phyloP scores from a whole-genome alignment of 2,329 filamentous ascomycete species.

The Triangularia verruculosa region DNA sequence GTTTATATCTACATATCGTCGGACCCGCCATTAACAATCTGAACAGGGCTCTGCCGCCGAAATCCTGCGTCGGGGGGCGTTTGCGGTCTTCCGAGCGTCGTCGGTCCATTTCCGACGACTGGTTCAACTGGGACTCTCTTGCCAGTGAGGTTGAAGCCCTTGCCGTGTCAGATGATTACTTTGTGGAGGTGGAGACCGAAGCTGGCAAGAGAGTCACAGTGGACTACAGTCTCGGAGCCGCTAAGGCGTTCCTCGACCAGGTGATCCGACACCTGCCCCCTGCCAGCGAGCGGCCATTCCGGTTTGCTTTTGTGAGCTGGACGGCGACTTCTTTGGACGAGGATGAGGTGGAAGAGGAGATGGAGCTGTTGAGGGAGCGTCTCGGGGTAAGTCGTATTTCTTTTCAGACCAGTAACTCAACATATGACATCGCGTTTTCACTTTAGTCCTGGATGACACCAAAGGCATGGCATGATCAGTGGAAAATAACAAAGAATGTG shows the following conservation, averaged over 20 bases:
- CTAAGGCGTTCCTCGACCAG: background rate
- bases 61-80: background rate
- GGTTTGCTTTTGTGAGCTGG: background rate
- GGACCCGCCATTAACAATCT: background rate
- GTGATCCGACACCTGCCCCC: background rate
- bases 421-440: too few species aligned
- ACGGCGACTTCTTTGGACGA: background rate
- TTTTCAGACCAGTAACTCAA: background rate
- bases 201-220: constrained; percentile 50
- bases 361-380: background rate
- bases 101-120: background rate
- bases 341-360: background rate
- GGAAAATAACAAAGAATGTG: too few species aligned
- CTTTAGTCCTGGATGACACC: too few species aligned
- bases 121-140: constrained; percentile 50
- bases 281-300: background rate
- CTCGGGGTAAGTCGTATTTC: background rate
- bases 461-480: too few species aligned
- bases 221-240: constrained; percentile 59
- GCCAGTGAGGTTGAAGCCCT: constrained; percentile 35
- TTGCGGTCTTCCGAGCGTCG: background rate
- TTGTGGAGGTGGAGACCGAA: constrained; percentile 44
- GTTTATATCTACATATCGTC: background rate
- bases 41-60: background rate
- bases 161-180: constrained; percentile 43